Conservation (phyloP, 257 asterid genomes). For the Solanum pennellii region DNA sequence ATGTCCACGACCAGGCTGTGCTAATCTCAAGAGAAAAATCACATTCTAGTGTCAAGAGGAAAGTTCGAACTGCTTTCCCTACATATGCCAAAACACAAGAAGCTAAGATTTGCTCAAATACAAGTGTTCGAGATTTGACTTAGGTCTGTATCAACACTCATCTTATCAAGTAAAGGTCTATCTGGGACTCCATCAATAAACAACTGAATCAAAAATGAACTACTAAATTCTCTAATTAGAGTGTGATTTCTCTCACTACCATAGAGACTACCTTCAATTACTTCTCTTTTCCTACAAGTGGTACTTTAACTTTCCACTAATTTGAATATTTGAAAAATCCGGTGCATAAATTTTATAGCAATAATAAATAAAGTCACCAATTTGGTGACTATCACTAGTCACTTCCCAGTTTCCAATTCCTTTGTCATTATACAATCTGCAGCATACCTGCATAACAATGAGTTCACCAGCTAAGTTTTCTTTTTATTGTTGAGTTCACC, state of each 20-base stretch:
- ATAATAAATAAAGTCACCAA: background rate
- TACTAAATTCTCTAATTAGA: background rate
- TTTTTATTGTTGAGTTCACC: background rate
- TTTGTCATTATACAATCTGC: background rate
- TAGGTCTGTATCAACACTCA: background rate
- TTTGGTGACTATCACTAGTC: background rate
- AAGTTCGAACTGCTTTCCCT: background rate
- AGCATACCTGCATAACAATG: background rate
- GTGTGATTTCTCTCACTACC: background rate
- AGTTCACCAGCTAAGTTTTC: background rate
- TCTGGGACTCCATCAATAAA: background rate
- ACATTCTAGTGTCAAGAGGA: background rate
- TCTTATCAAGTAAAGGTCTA: background rate
- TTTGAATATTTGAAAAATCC: background rate
- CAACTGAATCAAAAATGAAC: background rate
- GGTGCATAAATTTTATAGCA: background rate
- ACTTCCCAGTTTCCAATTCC: background rate
- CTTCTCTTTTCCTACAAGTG: background rate
- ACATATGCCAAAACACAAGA: background rate
- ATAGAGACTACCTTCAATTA: background rate
- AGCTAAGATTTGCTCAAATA: background rate
- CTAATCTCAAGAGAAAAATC: background rate
- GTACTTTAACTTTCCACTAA: background rate
- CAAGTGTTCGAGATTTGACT: background rate
- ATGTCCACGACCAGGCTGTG: background rate